Evolutionary conservation across 805 yeast species (phyloP), one percentile per base, ranked within the genome.

Genomic region (Kurtzmaniella cleridarum): DNA sequence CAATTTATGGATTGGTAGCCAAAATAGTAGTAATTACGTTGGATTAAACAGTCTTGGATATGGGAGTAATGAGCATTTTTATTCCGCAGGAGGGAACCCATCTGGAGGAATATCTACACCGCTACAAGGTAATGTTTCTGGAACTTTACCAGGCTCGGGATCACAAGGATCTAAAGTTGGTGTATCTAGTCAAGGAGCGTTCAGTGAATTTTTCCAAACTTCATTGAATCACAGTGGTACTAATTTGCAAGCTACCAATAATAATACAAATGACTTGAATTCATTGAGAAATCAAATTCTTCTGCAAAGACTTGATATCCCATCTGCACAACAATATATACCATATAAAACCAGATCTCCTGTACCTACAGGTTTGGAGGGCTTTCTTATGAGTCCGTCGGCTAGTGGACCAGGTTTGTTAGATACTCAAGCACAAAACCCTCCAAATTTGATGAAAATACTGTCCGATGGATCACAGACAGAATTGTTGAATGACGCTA

Each of bases 141-240:
- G 17, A 29, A 13, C 16, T 13, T 13, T 29, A 29, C 31, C 16
- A 29, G 16, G 16, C 7, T 13, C 31, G 8, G 16, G 14, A 13
- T 29, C 24, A 5, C 24, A 20, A 8, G n/a, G 27, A 8, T 12
- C 35, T 10, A 26, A 8, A 20, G 18, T 14, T 30, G 31, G 24
- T 14, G 29, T 8, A 3, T 12, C 27, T n/a, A n/a, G 5, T 14
- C 18, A 20, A n/a, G 42, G 39, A 3, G 35, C 38, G 13, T 30
- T 38, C 17, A 41, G 40, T 13, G 49, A 43, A 12, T n/a, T 45
- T 4, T 45, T 45, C 27, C 39, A 36, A 23, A 6, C 15, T 27
- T 27, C 40, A 5, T 30, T 30, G 31, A 45, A 43, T 32, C 47
- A 41, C 9, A 45, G 49, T 14, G 44, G 44, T 26, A 38, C 47